A percentile compares a stretch with the other conserved stretches of the same genome.
Evolutionary conservation across 2,329 filamentous ascomycete species (phyloP).

Genomic region (Ampelomyces quisqualis): DNA sequence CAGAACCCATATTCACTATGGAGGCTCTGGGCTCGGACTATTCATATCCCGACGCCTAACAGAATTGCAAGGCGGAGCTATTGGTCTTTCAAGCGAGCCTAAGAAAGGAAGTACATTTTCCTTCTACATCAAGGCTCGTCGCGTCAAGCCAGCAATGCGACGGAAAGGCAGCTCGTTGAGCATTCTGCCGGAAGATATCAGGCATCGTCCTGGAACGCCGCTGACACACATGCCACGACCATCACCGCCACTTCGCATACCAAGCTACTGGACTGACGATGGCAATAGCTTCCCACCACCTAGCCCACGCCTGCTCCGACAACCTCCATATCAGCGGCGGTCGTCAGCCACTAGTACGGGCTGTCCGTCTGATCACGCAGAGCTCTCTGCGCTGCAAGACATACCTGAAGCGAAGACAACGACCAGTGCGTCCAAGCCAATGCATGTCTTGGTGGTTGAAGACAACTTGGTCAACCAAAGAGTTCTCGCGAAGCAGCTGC

Average conservation of each 20-base stretch:
- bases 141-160: constrained; percentile 7
- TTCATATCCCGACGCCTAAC: constrained; percentile 37
- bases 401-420: constrained; percentile 10
- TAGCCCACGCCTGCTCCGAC: not conserved
- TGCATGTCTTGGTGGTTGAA: constrained; percentile 38
- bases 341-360: constrained; percentile 1
- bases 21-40: constrained; percentile 40
- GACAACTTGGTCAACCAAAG: constrained; percentile 48
- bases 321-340: not conserved
- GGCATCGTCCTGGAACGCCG: constrained; percentile 15
- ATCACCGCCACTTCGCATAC: constrained; percentile 4
- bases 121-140: constrained; percentile 36
- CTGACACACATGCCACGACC: constrained; percentile 5
- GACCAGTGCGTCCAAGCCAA: constrained; percentile 9
- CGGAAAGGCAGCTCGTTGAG: constrained; percentile 21
- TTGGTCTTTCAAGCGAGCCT: constrained; percentile 27
- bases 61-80: constrained; percentile 37
- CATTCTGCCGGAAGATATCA: constrained; percentile 24
- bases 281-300: not conserved
- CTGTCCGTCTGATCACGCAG: constrained; percentile 4
- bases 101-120: constrained; percentile 35
- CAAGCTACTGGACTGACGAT: constrained; percentile 1
- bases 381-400: constrained; percentile 8
- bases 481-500: constrained; percentile 45
- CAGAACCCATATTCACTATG: constrained; percentile 42